Percentiles rank a stretch among this genome's conserved stretches.
These are phyloP conservation scores for Penicillium cosmopolitanum DNA, from an alignment of 495 filamentous ascomycete genomes.

Conservation along the genomic window DNA sequence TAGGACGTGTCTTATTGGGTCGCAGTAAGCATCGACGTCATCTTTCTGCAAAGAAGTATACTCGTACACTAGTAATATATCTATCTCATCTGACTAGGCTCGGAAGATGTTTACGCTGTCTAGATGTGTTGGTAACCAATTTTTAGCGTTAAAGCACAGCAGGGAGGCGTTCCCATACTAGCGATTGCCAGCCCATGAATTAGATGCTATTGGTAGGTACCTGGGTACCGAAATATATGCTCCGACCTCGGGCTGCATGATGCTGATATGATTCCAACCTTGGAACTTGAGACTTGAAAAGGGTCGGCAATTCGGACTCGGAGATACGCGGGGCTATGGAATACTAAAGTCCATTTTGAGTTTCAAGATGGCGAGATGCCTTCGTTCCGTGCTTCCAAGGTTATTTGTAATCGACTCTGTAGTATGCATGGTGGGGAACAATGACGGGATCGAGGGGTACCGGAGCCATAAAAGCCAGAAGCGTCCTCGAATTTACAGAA, in stretches of 20 bases:
- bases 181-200: too few species aligned
- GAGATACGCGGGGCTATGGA: constrained; percentile 12
- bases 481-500: constrained; percentile 7
- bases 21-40: not conserved
- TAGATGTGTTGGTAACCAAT: too few species aligned
- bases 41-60: not conserved
- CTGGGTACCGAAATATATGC: not conserved
- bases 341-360: constrained; percentile 7
- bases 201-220: not conserved
- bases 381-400: not conserved
- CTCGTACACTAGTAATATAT: too few species aligned
- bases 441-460: constrained; percentile 35
- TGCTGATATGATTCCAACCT: too few species aligned
- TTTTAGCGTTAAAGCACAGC: too few species aligned
- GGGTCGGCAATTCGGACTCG: not conserved
- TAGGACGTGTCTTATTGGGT: not conserved
- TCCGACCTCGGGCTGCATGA: too few species aligned
- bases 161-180: too few species aligned
- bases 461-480: constrained; percentile 23
- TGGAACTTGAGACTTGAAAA: too few species aligned
- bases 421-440: constrained; percentile 17
- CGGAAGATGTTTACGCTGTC: too few species aligned
- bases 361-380: not conserved
- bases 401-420: constrained; percentile 27
- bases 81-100: too few species aligned